phyloP scores from a whole-genome alignment of 305 asterid genomes.

The Fraxinus ornus region DNA sequence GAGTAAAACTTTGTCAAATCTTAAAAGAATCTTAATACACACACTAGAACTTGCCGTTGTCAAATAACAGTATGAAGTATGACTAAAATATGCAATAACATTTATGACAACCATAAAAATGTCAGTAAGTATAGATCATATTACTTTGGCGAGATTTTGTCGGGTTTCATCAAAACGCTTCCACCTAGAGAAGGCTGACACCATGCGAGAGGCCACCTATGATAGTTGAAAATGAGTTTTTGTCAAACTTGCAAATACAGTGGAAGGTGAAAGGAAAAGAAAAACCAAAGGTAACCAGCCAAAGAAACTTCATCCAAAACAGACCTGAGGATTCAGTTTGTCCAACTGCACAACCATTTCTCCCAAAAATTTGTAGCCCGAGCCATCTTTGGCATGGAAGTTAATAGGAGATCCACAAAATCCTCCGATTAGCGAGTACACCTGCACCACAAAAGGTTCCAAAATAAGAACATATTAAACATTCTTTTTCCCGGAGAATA shows the following conservation, averaged over 20 bases:
- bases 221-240: background rate
- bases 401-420: slow-evolving; percentile 70
- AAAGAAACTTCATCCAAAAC: background rate
- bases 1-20: background rate
- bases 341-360: slow-evolving; percentile 69
- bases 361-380: slow-evolving; percentile 72
- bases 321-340: slow-evolving; percentile 80
- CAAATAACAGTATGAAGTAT: background rate
- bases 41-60: background rate
- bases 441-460: slow-evolving; percentile 40
- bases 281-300: background rate
- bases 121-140: background rate
- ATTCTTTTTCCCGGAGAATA: background rate
- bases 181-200: slow-evolving; percentile 82
- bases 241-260: background rate
- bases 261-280: background rate
- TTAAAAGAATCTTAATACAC: background rate
- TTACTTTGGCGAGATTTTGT: slow-evolving; percentile 69
- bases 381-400: slow-evolving; percentile 72
- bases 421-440: slow-evolving; percentile 79
- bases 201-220: slow-evolving; percentile 82
- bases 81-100: background rate
- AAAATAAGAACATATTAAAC: slow-evolving; percentile 1
- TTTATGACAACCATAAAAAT: background rate
- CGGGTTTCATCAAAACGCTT: slow-evolving; percentile 71